phyloP scores from a whole-genome alignment of 768 basidiomycete species.

The Saitozyma sp. region DNA sequence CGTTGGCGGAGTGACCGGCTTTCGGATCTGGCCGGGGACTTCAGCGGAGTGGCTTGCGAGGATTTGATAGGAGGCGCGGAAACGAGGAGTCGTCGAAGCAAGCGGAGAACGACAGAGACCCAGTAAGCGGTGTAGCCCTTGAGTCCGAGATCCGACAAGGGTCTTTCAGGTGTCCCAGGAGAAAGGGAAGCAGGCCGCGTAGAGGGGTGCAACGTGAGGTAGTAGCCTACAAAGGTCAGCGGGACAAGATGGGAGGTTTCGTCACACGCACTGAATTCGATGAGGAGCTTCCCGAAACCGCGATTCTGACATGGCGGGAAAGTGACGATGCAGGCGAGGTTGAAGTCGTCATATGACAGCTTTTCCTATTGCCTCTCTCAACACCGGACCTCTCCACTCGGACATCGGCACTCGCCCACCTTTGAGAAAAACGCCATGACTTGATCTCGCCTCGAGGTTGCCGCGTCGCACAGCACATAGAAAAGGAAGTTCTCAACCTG shows the following conservation, averaged over 20 bases:
- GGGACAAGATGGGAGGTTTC: not conserved
- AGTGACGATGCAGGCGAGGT: conserved; percentile 92
- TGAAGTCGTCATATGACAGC: conserved; percentile 92
- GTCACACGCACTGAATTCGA: conserved; percentile 85
- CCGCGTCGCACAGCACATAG: conserved; percentile 81
- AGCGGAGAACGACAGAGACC: conserved; percentile 36
- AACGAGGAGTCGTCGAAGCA: conserved; percentile 25
- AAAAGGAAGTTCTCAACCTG: conserved; percentile 65
- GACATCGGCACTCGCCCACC: conserved; percentile 38
- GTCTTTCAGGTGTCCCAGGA: conserved; percentile 89
- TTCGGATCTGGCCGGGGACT: not conserved
- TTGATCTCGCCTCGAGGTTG: conserved; percentile 72
- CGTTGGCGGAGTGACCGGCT: not conserved
- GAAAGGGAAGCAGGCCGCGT: conserved; percentile 65
- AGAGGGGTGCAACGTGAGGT: conserved; percentile 62
- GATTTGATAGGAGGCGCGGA: conserved; percentile 8
- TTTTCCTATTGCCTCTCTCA: conserved; percentile 66
- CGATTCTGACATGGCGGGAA: conserved; percentile 88
- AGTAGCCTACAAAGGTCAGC: conserved; percentile 68
- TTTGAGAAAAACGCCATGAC: conserved; percentile 78
- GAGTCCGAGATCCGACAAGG: conserved; percentile 87
- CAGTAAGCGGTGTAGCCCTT: conserved; percentile 68
- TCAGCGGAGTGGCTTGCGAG: not conserved
- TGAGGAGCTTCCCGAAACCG: conserved; percentile 91
- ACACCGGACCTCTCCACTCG: too few relatives aligned